Evolutionary conservation across 2,329 filamentous ascomycete species (phyloP).

Genomic region (Clonostachys sp.): DNA sequence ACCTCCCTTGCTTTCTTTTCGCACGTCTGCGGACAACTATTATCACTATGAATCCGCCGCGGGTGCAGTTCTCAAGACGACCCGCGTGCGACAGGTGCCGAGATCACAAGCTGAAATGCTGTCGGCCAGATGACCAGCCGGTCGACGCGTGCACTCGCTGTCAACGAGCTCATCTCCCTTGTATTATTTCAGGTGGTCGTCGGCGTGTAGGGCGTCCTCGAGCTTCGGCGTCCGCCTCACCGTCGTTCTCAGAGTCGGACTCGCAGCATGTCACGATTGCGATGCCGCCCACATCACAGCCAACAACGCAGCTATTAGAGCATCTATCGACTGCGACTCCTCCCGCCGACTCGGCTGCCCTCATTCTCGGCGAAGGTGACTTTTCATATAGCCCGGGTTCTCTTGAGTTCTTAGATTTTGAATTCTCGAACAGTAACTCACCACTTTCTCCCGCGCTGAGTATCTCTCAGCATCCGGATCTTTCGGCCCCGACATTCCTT

Average conservation of each 20-base stretch:
- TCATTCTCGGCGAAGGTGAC: not conserved
- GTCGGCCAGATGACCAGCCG: slow-evolving; percentile 1
- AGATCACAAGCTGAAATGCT: slow-evolving; percentile 5
- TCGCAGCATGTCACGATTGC: not conserved
- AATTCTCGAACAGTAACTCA: too few relatives aligned
- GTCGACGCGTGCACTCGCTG: slow-evolving; percentile 5
- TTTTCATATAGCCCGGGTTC: too few relatives aligned
- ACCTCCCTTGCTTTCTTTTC: not conserved
- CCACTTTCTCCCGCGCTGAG: too few relatives aligned
- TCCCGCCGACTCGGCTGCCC: not conserved
- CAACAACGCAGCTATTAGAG: not conserved
- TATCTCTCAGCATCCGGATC: too few relatives aligned
- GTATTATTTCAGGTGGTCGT: slow-evolving; percentile 4
- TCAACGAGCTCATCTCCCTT: slow-evolving; percentile 2
- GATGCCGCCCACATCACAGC: not conserved
- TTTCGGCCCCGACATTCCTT: too few relatives aligned
- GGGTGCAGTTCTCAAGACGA: slow-evolving; percentile 2
- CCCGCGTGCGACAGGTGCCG: slow-evolving; percentile 6
- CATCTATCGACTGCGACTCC: not conserved
- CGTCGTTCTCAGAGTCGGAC: not conserved
- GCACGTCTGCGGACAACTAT: not conserved
- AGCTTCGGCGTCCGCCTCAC: not conserved
- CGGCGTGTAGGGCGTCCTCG: slow-evolving; percentile 4
- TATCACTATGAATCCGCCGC: not conserved
- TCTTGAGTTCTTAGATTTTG: too few relatives aligned